A percentile compares a stretch with the other conserved stretches of the same genome.
phyloP scores from a whole-genome alignment of 805 yeast species.

The Ogataea henricii region DNA sequence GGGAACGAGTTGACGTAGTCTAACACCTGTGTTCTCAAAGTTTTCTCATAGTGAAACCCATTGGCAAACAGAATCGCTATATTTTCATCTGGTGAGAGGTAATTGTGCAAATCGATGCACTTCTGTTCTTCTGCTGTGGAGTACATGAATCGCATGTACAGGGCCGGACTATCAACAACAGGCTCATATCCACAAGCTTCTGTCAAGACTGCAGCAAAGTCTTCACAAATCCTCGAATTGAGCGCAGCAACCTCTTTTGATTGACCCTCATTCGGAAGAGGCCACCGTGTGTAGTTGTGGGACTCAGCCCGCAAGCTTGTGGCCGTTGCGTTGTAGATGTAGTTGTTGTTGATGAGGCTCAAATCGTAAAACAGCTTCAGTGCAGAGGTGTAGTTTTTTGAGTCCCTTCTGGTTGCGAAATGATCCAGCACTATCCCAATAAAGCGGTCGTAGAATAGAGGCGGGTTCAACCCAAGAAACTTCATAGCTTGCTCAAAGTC shows the following conservation, averaged over 20 bases:
- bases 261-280: not conserved
- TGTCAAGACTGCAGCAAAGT: not conserved
- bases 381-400: not conserved
- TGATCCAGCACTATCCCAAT: not conserved
- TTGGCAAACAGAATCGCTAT: constrained; percentile 3
- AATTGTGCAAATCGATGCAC: not conserved
- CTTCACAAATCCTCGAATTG: not conserved
- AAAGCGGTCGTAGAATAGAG: not conserved
- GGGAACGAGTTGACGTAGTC: not conserved
- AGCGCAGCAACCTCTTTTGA: not conserved
- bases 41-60: not conserved
- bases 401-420: not conserved
- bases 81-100: constrained; percentile 3
- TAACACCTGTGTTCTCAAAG: not conserved
- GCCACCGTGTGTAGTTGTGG: not conserved
- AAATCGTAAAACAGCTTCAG: not conserved
- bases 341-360: not conserved
- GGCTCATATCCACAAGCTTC: not conserved
- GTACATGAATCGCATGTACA: not conserved
- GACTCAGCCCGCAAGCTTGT: not conserved
- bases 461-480: not conserved
- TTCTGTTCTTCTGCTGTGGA: not conserved
- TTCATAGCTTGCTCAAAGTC: not conserved
- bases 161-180: not conserved
- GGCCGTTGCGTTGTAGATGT: constrained; percentile 3